Percentiles rank a stretch among this genome's conserved stretches.
Conservation (phyloP, 2,329 filamentous ascomycete species). For the Pseudogymnoascus sp. region DNA sequence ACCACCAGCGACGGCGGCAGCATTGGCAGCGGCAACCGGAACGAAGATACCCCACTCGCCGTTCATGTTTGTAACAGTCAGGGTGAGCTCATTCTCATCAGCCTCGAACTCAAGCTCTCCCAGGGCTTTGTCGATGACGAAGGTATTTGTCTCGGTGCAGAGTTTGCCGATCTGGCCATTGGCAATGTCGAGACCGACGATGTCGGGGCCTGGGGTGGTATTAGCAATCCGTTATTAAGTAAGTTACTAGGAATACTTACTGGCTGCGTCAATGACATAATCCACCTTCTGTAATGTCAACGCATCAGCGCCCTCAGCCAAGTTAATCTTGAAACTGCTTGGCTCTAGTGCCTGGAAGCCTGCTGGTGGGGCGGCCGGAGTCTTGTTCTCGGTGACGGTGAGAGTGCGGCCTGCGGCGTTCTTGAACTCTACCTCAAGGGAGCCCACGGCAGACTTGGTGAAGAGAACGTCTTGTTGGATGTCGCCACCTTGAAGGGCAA, state of each 20-base stretch:
- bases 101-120: constrained; percentile 37
- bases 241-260: constrained; percentile 22
- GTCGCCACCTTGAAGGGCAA: constrained; percentile 28
- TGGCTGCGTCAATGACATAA: constrained; percentile 32
- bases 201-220: constrained; percentile 21
- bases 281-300: constrained; percentile 35
- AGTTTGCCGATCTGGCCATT: constrained; percentile 32
- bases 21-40: neutral
- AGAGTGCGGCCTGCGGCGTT: constrained; percentile 30
- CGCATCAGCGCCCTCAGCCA: constrained; percentile 27
- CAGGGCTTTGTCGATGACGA: constrained; percentile 31
- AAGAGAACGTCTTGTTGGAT: constrained; percentile 30
- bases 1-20: neutral
- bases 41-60: constrained; percentile 19
- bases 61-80: constrained; percentile 18
- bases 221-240: neutral
- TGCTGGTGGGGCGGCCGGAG: constrained; percentile 29
- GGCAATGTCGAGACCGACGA: constrained; percentile 29
- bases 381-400: constrained; percentile 33
- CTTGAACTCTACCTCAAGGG: constrained; percentile 36
- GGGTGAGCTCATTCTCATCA: constrained; percentile 33
- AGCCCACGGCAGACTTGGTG: constrained; percentile 27
- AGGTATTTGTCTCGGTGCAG: constrained; percentile 30
- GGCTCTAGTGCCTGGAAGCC: constrained; percentile 35
- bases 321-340: constrained; percentile 30